Evolutionary conservation across 2,329 filamentous ascomycete species (phyloP).

Genomic region (Beauveria scarabaeidicola): DNA sequence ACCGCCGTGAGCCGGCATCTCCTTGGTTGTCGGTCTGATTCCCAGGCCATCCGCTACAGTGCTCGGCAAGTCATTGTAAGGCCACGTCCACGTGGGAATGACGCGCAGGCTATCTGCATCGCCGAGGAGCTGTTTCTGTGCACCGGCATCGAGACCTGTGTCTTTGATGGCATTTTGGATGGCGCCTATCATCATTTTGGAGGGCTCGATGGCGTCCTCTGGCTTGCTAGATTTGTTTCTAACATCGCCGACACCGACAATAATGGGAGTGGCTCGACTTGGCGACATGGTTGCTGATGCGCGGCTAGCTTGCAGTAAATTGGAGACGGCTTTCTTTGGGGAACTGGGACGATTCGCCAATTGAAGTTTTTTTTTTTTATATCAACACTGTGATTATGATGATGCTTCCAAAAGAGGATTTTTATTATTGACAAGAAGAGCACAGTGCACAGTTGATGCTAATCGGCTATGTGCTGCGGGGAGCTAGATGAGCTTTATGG

Average conservation of each 20-base stretch:
- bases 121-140: constrained; percentile 26
- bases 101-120: constrained; percentile 50
- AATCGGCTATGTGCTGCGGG: constrained; percentile 4
- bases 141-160: constrained; percentile 22
- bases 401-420: not conserved
- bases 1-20: constrained; percentile 52
- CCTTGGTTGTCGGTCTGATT: constrained; percentile 36
- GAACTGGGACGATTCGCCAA: not conserved
- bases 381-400: not conserved
- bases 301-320: not conserved
- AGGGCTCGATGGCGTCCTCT: constrained; percentile 47
- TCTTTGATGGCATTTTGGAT: constrained; percentile 44
- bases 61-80: constrained; percentile 50
- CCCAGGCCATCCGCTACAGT: constrained; percentile 42
- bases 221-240: constrained; percentile 43
- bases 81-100: constrained; percentile 59
- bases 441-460: not conserved
- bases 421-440: not conserved
- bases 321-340: too few species aligned
- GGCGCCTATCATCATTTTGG: constrained; percentile 49
- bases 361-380: not conserved
- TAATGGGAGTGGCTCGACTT: constrained; percentile 35
- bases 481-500: too few species aligned
- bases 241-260: constrained; percentile 55
- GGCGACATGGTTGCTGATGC: not conserved